Base-by-base conservation (phyloP, 768 basidiomycete genomes). In the Kwoniella dendrophila region DNA sequence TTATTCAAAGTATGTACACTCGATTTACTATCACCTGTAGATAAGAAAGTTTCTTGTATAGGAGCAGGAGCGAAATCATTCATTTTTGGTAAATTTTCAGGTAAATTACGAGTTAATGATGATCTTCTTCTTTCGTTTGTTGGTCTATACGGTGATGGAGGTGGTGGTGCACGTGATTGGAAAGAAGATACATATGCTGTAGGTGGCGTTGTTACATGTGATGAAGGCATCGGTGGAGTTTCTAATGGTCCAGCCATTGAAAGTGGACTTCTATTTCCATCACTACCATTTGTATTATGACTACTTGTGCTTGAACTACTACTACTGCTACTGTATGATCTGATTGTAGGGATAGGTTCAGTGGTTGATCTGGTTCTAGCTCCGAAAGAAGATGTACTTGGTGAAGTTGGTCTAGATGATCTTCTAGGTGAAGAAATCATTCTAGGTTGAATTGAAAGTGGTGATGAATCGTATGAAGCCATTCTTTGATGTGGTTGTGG, bases 111-210 rank as follows among this genome's bases (percentile, higher is more conserved):
- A 18, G 66, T 62, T 24, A 66, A 30, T n/a, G 60, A 66, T 11
- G 60, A 49, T 30, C 67, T 41, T 33, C 51, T 54, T 34, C 68
- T 62, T 26, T 68, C 68, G 41, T 63, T 51, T 20, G 74, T 75
- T 1, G 74, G 71, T 12, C 74, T 63, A 49, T 75, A 75, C 4
- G 74, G 74, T 11, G 71, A 73, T 16, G 74, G 74, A 2, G 73
- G 73, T 7, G 70, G 68, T 2, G 66, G 67, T 3, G 67, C 69
- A 7, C 67, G 63, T 0, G 59, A 34, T 40, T 72, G 66, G 51
- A 71, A 63, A 11, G 62, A 53, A 0, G 69, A 69, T 2, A 69
- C 69, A 44, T 75, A 75, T 1, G 69, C 74, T 27, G 69, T 72
- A 3, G 74, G 74, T 26, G 74, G 71, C 4, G 74, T 75, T 8